A percentile compares a stretch with the other conserved stretches of the same genome.
Evolutionary conservation across 2,329 filamentous ascomycete genomes (phyloP).

Genomic region (Alternaria brassicae): DNA sequence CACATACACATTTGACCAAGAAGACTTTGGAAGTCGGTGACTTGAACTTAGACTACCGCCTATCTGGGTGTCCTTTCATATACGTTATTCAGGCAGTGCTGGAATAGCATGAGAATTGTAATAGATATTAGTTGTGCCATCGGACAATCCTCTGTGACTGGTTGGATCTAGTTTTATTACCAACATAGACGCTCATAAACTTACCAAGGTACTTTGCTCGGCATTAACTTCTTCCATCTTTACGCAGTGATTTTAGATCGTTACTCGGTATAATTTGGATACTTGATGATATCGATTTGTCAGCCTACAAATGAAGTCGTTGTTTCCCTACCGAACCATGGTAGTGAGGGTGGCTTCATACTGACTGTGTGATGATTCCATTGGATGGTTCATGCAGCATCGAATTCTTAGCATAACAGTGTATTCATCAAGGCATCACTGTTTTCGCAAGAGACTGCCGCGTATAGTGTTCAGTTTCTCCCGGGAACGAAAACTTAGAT

Average conservation of each 20-base stretch:
- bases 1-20: background rate
- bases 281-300: no score
- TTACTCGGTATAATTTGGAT: background rate
- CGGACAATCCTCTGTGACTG: background rate
- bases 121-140: background rate
- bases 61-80: background rate
- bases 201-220: background rate
- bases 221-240: background rate
- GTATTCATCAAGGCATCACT: background rate
- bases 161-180: background rate
- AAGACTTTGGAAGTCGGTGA: background rate
- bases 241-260: background rate
- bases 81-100: background rate
- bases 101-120: background rate
- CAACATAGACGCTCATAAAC: background rate
- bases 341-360: background rate
- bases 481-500: background rate
- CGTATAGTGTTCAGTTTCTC: background rate
- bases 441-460: background rate
- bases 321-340: background rate
- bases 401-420: background rate
- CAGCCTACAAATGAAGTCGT: background rate
- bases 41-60: background rate
- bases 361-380: background rate
- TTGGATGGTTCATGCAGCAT: background rate